Evolutionary conservation across 1,284 basidiomycete genomes (phyloP).

Genomic region (Uromyces viciae-fabae): DNA sequence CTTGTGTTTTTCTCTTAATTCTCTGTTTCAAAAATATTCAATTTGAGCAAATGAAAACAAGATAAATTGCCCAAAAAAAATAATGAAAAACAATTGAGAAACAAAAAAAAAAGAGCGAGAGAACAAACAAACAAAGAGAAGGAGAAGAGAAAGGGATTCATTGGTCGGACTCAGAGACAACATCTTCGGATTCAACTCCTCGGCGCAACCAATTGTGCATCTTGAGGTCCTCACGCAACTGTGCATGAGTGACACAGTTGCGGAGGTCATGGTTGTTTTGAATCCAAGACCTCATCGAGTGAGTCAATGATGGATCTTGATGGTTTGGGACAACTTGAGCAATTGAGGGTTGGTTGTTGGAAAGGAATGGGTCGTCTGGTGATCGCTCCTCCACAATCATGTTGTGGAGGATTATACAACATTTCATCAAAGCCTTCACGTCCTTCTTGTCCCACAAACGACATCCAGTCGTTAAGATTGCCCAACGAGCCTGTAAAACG

Average conservation of each 20-base stretch:
- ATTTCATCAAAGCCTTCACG: not conserved
- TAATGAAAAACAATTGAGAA: not conserved
- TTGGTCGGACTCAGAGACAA: too few relatives aligned
- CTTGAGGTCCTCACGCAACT: not conserved
- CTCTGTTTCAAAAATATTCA: too few relatives aligned
- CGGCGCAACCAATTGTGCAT: not conserved
- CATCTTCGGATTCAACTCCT: too few relatives aligned
- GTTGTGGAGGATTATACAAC: slow-evolving; percentile 3
- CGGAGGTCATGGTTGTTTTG: not conserved
- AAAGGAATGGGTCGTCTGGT: not conserved
- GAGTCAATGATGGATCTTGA: not conserved
- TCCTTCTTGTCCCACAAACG: not conserved
- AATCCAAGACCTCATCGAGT: not conserved
- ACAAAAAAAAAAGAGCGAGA: too few relatives aligned
- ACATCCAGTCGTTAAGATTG: not conserved
- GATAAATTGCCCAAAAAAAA: not conserved
- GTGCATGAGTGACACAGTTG: not conserved
- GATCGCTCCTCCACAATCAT: slow-evolving; percentile 1
- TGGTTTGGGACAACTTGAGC: not conserved
- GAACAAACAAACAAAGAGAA: too few relatives aligned
- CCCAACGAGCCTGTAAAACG: not conserved
- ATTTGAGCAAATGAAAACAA: not conserved
- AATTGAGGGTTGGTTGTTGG: too few relatives aligned
- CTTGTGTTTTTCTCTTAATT: too few relatives aligned
- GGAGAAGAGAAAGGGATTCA: too few relatives aligned